Evolutionary conservation across 352 stramenopile species (phyloP).

Genomic region (Discostella stelligera): DNA sequence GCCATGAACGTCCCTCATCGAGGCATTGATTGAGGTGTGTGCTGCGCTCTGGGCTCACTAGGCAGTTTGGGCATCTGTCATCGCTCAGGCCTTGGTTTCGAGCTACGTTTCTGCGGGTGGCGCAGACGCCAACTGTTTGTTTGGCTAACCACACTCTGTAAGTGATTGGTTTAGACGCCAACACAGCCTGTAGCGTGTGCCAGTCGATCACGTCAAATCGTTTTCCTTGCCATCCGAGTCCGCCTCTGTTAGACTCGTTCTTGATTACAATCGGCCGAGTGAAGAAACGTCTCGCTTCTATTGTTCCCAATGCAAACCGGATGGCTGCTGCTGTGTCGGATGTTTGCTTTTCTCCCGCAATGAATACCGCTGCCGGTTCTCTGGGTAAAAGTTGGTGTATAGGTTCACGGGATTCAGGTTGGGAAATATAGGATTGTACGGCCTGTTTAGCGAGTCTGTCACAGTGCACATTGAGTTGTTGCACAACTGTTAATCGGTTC

Average conservation of each 20-base stretch:
- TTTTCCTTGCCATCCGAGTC: background rate
- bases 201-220: slow-evolving; percentile 17
- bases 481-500: slow-evolving; percentile 4
- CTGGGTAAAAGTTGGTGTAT: slow-evolving; percentile 19
- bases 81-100: slow-evolving; percentile 7
- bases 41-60: background rate
- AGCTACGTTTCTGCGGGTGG: slow-evolving; percentile 7
- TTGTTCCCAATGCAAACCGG: background rate
- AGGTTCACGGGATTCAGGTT: background rate
- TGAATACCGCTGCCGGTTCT: slow-evolving; percentile 21
- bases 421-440: slow-evolving; percentile 1
- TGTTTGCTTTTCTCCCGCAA: slow-evolving; percentile 13
- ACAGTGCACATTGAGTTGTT: slow-evolving; percentile 27
- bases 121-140: slow-evolving; percentile 8
- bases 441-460: slow-evolving; percentile 21
- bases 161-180: slow-evolving; percentile 8
- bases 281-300: slow-evolving; percentile 18
- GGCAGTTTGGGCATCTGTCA: slow-evolving; percentile 29
- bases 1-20: background rate
- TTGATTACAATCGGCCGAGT: background rate
- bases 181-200: background rate
- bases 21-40: slow-evolving; percentile 24
- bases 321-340: slow-evolving; percentile 3
- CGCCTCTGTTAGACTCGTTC: background rate
- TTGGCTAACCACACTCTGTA: slow-evolving; percentile 27